phyloP scores from a whole-genome alignment of 768 basidiomycete species.

The Glaciozyma antarctica region DNA sequence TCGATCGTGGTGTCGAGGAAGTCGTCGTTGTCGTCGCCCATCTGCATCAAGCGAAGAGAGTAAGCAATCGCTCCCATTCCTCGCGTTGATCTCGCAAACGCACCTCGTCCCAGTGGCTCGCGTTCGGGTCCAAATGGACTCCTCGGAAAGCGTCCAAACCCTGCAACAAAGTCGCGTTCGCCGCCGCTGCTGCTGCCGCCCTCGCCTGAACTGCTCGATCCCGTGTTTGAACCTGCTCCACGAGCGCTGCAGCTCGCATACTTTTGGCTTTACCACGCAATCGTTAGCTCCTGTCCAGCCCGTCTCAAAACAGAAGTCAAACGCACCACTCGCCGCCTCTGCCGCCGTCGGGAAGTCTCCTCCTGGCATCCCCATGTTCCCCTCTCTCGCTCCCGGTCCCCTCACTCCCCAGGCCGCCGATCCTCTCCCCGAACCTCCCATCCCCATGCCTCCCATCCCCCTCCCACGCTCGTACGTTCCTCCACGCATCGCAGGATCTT shows the following conservation, averaged over 20 bases:
- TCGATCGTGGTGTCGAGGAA: constrained; percentile 83
- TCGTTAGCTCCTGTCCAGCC: not conserved
- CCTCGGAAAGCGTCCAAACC: constrained; percentile 91
- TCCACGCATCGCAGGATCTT: not conserved
- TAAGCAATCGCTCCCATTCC: constrained; percentile 3
- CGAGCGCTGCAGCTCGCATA: constrained; percentile 13
- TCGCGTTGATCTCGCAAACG: constrained; percentile 35
- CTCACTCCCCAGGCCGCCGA: constrained; percentile 31
- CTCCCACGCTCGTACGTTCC: not conserved
- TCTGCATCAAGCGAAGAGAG: constrained; percentile 44
- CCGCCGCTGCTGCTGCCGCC: constrained; percentile 50
- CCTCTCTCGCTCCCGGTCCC: not conserved
- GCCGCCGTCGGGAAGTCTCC: constrained; percentile 91
- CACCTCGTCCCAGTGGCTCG: constrained; percentile 97
- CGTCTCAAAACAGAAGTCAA: not conserved
- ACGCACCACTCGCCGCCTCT: constrained; percentile 73
- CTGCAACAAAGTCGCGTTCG: constrained; percentile 60
- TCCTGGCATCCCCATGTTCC: constrained; percentile 5
- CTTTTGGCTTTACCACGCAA: constrained; percentile 30
- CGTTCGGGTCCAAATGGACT: constrained; percentile 82
- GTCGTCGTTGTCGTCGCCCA: constrained; percentile 70
- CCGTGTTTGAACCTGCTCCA: constrained; percentile 32
- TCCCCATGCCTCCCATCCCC: not conserved
- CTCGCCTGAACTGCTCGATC: constrained; percentile 39
- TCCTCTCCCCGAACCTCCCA: constrained; percentile 2